Percentiles rank a stretch among this genome's conserved stretches.
phyloP scores from a whole-genome alignment of 768 basidiomycete species.

The Xerocomus potaroensis region DNA sequence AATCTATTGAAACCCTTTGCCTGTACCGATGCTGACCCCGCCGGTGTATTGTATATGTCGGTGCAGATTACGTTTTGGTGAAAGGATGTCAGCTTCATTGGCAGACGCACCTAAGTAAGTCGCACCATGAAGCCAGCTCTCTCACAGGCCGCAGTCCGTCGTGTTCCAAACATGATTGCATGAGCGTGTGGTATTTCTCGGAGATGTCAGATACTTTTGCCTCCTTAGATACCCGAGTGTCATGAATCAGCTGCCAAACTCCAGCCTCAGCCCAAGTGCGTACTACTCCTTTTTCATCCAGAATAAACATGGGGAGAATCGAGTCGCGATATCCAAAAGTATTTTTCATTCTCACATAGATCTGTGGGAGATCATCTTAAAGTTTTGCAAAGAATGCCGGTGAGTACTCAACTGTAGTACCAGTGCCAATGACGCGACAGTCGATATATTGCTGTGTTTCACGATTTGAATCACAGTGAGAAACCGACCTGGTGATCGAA shows the following conservation, averaged over 20 bases:
- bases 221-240: too few relatives aligned
- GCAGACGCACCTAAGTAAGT: neutral
- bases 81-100: neutral
- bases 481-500: too few relatives aligned
- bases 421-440: too few relatives aligned
- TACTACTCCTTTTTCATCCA: neutral
- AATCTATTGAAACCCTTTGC: neutral
- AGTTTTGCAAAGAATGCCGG: neutral
- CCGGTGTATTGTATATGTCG: neutral
- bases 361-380: slow-evolving; percentile 2
- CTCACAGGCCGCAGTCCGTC: neutral
- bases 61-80: neutral
- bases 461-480: too few relatives aligned
- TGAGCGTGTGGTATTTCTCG: neutral
- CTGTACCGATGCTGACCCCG: neutral
- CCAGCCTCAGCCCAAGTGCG: neutral
- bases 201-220: neutral
- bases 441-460: slow-evolving; percentile 1
- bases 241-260: neutral
- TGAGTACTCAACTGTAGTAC: too few relatives aligned
- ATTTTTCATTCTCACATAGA: neutral
- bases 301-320: neutral
- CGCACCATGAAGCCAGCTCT: neutral
- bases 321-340: neutral
- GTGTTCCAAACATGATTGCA: neutral